Evolutionary conservation across 768 basidiomycete species (phyloP).

Genomic region (Imleria badia): DNA sequence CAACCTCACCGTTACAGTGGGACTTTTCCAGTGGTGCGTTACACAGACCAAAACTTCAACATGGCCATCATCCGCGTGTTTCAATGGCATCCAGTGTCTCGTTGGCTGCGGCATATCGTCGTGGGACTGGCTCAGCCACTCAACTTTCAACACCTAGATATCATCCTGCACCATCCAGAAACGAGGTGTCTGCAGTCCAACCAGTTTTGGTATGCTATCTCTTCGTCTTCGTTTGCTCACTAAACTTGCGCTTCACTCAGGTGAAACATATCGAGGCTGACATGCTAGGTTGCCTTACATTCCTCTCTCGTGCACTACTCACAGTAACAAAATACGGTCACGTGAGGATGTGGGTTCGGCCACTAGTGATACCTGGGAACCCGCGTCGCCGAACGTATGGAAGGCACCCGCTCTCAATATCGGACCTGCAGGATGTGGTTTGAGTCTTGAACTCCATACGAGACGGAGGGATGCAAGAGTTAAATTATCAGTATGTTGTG

Average conservation of each 20-base stretch:
- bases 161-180: slow-evolving; percentile 88
- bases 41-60: slow-evolving; percentile 82
- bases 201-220: slow-evolving; percentile 69
- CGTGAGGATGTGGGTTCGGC: slow-evolving; percentile 84
- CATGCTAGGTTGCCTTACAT: slow-evolving; percentile 68
- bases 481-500: slow-evolving; percentile 18
- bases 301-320: slow-evolving; percentile 75
- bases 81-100: slow-evolving; percentile 81
- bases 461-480: neutral
- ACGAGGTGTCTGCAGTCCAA: slow-evolving; percentile 87
- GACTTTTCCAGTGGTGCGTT: slow-evolving; percentile 89
- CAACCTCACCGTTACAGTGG: slow-evolving; percentile 56
- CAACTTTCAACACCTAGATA: slow-evolving; percentile 60
- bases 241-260: slow-evolving; percentile 36
- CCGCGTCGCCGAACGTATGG: slow-evolving; percentile 28
- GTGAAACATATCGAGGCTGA: slow-evolving; percentile 82
- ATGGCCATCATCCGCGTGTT: slow-evolving; percentile 68
- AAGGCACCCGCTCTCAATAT: slow-evolving; percentile 32
- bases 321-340: slow-evolving; percentile 77
- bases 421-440: slow-evolving; percentile 30
- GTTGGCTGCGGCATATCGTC: slow-evolving; percentile 60
- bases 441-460: slow-evolving; percentile 1
- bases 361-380: slow-evolving; percentile 45
- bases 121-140: slow-evolving; percentile 54
- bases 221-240: neutral